Conservation (phyloP, 192 early-diverging fungal species). For the Mycoemilia scoparia region DNA sequence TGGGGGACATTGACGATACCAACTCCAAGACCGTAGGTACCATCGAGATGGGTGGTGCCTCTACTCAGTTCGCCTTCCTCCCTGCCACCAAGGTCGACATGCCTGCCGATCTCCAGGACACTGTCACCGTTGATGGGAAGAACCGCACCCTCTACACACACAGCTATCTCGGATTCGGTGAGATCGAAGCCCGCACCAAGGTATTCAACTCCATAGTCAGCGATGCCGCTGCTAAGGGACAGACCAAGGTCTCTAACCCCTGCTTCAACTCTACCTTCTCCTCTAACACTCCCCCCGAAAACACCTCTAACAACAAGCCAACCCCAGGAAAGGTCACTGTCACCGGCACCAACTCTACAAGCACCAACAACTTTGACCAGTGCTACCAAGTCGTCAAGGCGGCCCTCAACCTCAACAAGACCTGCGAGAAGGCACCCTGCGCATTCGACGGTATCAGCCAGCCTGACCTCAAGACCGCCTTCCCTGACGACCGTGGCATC, state of each 20-base stretch:
- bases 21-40: slow-evolving; percentile 21
- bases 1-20: slow-evolving; percentile 39
- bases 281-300: slow-evolving; percentile 19
- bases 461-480: slow-evolving; percentile 50
- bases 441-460: slow-evolving; percentile 87
- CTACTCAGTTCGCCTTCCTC: slow-evolving; percentile 93
- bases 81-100: too few species aligned
- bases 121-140: slow-evolving; percentile 50
- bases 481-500: slow-evolving; percentile 53
- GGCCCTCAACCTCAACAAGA: slow-evolving; percentile 58
- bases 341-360: slow-evolving; percentile 7
- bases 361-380: too few species aligned
- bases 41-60: slow-evolving; percentile 93
- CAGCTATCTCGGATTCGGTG: slow-evolving; percentile 82
- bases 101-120: slow-evolving; percentile 52
- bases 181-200: slow-evolving; percentile 65
- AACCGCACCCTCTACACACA: slow-evolving; percentile 80
- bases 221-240: slow-evolving; percentile 12
- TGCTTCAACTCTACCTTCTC: slow-evolving; percentile 50
- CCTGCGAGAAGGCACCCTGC: slow-evolving; percentile 46
- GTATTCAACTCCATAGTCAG: slow-evolving; percentile 37
- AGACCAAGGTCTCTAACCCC: slow-evolving; percentile 32
- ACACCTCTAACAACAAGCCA: too few species aligned
- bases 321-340: too few species aligned
- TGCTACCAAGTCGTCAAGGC: slow-evolving; percentile 33